phyloP scores from a whole-genome alignment of 345 rosid species.

The Salix arbutifolia region DNA sequence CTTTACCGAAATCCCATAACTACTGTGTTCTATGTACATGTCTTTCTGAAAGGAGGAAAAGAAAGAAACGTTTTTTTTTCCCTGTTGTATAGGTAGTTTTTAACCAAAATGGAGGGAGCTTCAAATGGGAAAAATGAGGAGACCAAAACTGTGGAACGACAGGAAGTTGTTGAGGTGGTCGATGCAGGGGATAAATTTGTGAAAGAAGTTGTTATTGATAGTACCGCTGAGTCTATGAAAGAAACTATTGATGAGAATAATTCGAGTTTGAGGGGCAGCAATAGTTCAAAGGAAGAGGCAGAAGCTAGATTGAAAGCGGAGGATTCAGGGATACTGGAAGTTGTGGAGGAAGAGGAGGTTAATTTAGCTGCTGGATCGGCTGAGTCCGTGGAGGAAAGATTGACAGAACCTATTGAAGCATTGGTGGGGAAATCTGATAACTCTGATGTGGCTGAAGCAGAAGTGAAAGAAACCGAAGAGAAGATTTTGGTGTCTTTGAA shows the following conservation, averaged over 20 bases:
- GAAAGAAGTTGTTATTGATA: constrained; percentile 10
- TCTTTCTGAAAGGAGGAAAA: constrained; percentile 3
- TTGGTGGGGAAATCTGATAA: constrained; percentile 13
- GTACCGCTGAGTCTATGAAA: background rate
- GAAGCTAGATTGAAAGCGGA: background rate
- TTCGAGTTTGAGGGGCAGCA: constrained; percentile 14
- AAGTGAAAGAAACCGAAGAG: constrained; percentile 11
- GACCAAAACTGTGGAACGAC: constrained; percentile 16
- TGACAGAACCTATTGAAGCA: constrained; percentile 4
- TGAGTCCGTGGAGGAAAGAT: constrained; percentile 12
- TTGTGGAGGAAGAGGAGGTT: constrained; percentile 16
- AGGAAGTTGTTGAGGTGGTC: constrained; percentile 11
- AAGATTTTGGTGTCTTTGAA: constrained; percentile 1
- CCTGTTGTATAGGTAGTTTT: background rate
- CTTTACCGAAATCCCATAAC: background rate
- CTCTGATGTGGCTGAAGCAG: constrained; percentile 9
- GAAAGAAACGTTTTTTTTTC: background rate
- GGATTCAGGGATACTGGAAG: constrained; percentile 13
- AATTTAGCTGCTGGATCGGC: constrained; percentile 15
- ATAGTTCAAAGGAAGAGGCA: constrained; percentile 25
- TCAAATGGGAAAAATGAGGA: constrained; percentile 21
- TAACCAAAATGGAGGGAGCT: constrained; percentile 24
- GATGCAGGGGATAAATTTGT: constrained; percentile 13
- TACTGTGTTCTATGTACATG: background rate
- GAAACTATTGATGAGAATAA: constrained; percentile 9